These are phyloP conservation scores for Iris macrosiphon DNA, from an alignment of 106 monocot genomes.

Conservation along the genomic window DNA sequence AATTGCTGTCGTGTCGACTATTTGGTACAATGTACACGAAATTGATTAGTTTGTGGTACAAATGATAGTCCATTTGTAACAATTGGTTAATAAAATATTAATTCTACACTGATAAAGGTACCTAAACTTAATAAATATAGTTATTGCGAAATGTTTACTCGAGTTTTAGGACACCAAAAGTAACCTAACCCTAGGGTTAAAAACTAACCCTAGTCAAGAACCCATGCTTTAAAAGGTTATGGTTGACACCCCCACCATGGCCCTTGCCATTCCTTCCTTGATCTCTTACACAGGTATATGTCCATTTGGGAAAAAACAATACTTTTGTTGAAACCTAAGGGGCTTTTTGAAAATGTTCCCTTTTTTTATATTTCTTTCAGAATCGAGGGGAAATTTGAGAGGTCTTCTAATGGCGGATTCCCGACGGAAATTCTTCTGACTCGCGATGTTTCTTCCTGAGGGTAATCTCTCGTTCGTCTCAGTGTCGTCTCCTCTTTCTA, in stretches of 20 bases:
- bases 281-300: background rate
- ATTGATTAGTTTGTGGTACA: too few species aligned
- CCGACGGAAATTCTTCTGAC: conserved; percentile 8
- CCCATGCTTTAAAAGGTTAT: background rate
- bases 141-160: too few species aligned
- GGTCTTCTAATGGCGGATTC: background rate
- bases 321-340: too few species aligned
- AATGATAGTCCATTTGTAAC: too few species aligned
- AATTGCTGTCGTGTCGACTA: too few species aligned
- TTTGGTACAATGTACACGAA: too few species aligned
- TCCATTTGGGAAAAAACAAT: background rate
- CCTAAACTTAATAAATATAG: too few species aligned
- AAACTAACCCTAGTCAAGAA: conserved; percentile 7
- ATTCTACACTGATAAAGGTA: too few species aligned
- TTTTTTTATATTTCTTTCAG: background rate
- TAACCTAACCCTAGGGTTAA: conserved; percentile 4
- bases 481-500: conserved; percentile 2
- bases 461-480: conserved; percentile 3
- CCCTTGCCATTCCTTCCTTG: background rate
- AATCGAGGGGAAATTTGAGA: background rate
- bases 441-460: background rate
- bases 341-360: background rate
- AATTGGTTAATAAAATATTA: too few species aligned
- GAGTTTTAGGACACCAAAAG: too few species aligned
- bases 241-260: background rate